Evolutionary conservation across 2,329 filamentous ascomycete genomes (phyloP).

Genomic region (Pseudogymnoascus sp.): DNA sequence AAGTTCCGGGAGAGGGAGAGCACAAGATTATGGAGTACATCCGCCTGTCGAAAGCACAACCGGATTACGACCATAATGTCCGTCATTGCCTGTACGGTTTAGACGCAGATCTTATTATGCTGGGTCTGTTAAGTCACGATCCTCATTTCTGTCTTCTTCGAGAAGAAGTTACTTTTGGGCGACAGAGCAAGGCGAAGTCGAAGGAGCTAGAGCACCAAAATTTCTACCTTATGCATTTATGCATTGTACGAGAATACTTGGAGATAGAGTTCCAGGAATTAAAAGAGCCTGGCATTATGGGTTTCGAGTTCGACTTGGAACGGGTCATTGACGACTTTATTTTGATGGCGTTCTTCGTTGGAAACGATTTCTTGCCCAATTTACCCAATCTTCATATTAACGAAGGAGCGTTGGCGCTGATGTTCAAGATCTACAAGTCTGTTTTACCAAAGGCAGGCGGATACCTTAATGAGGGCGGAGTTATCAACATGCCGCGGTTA

Average conservation of each 20-base stretch:
- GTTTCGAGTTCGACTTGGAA: conserved; percentile 86
- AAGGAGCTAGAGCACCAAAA: conserved; percentile 98
- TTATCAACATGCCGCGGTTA: conserved; percentile 80
- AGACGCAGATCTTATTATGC: conserved; percentile 97
- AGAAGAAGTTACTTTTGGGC: conserved; percentile 96
- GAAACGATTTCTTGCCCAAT: conserved; percentile 98
- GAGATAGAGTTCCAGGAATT: conserved; percentile 96
- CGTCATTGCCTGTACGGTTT: conserved; percentile 96
- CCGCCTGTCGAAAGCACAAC: conserved; percentile 91
- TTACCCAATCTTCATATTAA: conserved; percentile 96
- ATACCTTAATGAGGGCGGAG: conserved; percentile 93
- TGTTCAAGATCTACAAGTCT: conserved; percentile 95
- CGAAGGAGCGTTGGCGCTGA: conserved; percentile 89
- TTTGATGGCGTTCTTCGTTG: conserved; percentile 98
- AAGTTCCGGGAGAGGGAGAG: conserved; percentile 95
- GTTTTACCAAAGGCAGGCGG: conserved; percentile 81
- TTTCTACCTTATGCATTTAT: conserved; percentile 94
- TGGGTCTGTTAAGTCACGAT: conserved; percentile 93
- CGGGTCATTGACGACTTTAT: conserved; percentile 98
- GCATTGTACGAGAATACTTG: conserved; percentile 93
- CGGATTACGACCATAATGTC: conserved; percentile 84
- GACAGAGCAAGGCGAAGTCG: conserved; percentile 73
- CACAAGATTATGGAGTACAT: conserved; percentile 99
- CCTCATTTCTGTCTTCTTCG: conserved; percentile 95
- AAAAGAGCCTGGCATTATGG: conserved; percentile 63